Conservation (phyloP, 2,329 filamentous ascomycete species). For the Phyllachora maydis region DNA sequence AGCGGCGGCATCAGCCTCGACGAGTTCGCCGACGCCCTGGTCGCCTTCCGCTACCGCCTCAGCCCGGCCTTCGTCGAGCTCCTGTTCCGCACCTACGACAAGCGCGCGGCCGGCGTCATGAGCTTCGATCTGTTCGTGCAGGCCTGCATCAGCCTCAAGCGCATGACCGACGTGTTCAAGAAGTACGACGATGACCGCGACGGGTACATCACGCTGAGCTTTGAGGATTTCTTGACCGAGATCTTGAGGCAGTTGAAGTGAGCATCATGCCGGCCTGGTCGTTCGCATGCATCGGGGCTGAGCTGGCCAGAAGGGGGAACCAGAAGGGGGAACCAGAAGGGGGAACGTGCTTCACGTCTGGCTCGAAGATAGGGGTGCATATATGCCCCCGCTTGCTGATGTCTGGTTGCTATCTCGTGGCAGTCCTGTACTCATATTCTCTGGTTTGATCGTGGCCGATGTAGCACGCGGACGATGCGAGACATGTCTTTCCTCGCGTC, state of each 20-base stretch:
- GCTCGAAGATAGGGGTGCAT: conserved; percentile 1
- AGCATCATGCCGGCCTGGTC: too few relatives aligned
- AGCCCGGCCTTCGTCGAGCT: conserved; percentile 66
- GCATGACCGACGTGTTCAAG: conserved; percentile 99
- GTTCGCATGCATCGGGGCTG: too few relatives aligned
- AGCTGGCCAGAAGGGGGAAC: too few relatives aligned
- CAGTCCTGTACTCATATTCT: too few relatives aligned
- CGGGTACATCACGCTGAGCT: conserved; percentile 71
- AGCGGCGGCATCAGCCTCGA: conserved; percentile 68
- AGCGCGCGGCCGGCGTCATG: conserved; percentile 47
- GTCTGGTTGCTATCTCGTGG: too few relatives aligned
- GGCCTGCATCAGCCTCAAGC: conserved; percentile 86
- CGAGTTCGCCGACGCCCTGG: conserved; percentile 79
- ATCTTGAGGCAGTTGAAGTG: conserved; percentile 37
- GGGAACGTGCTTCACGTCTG: background rate
- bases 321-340: too few relatives aligned
- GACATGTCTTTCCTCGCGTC: too few relatives aligned
- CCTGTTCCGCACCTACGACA: conserved; percentile 80
- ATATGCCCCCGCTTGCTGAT: too few relatives aligned
- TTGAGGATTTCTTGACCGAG: conserved; percentile 61
- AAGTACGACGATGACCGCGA: conserved; percentile 95
- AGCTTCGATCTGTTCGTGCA: conserved; percentile 96
- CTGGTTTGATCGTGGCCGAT: too few relatives aligned
- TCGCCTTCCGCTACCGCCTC: conserved; percentile 85
- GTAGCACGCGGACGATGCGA: too few relatives aligned